Evolutionary conservation across 1,284 basidiomycete genomes (phyloP), one percentile per base, ranked within the genome.

Genomic region (Ustilago xerochloae): DNA sequence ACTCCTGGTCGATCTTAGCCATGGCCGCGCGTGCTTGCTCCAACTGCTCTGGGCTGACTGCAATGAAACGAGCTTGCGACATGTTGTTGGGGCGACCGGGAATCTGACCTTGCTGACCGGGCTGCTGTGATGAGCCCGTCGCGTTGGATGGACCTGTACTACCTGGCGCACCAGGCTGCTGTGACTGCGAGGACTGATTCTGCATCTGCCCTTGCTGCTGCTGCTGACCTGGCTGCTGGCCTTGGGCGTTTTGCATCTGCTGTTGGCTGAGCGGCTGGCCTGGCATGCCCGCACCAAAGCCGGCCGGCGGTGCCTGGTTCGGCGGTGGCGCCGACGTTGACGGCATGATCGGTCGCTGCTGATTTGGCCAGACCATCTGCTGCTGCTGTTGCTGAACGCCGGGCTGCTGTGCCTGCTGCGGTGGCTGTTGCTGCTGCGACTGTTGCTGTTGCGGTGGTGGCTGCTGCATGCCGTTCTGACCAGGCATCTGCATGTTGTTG

Each of bases 31-130:
- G 68, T 0, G 81, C 78, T 33, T 82, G 72, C 41, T 79, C 76
- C 3, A 82, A 63, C 76, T 78, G 77, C 36, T 81, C 71, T 22
- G 78, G 64, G 13, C 65, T 73, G 6, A 82, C 73, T 2, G 77
- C 63, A 32, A 70, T 77, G 61, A 67, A 68, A 24, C 63, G 61
- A n/a, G 68, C 71, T 45, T 74, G 70, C 32, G 69, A 63, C 61
- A 75, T 63, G 50, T 71, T 75, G 48, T 61, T 48, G 6, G 63
- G 71, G 22, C 61, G 64, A 6, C 32, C 54, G 6, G 63, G 61
- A 52, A 67, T 59, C 26, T 71, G 67, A 18, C 67, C 67, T 18
- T 57, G 73, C 49, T 68, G 68, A 5, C 46, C 62, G 33, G 57
- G 58, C 24, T 57, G 58, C 26, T 43, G 41, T 43, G 41, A 7